phyloP scores from a whole-genome alignment of 164 flowering plant species.

The Litsea cubeba region DNA sequence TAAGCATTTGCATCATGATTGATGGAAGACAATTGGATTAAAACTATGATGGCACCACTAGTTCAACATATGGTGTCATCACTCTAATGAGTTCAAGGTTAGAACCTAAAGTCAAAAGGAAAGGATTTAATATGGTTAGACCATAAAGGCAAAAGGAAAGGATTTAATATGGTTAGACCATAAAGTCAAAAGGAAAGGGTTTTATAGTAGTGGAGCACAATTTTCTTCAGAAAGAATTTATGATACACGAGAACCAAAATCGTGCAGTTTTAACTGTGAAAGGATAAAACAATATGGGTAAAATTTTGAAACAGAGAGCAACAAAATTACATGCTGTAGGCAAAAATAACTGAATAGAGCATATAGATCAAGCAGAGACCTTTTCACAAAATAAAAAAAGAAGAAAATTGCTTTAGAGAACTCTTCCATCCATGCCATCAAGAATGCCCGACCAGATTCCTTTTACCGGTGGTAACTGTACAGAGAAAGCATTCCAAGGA shows the following conservation, averaged over 20 bases:
- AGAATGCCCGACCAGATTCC: conserved; percentile 93
- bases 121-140: background rate
- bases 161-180: background rate
- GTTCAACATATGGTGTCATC: background rate
- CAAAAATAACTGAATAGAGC: background rate
- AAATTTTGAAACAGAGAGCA: background rate
- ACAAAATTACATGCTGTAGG: background rate
- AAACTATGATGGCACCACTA: background rate
- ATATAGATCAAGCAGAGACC: background rate
- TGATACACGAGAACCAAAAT: background rate
- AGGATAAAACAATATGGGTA: background rate
- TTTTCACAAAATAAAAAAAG: background rate
- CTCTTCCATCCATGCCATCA: conserved; percentile 98
- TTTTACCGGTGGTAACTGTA: conserved; percentile 86
- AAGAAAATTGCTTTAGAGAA: conserved; percentile 18
- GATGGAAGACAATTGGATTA: background rate
- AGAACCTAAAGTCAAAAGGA: background rate
- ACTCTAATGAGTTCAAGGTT: background rate
- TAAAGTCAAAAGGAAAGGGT: background rate
- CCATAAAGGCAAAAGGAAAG: background rate
- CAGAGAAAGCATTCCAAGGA: conserved; percentile 95
- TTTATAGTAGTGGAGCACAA: background rate
- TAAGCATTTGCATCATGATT: background rate
- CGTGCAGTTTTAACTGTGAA: background rate
- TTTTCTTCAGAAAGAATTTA: background rate